Evolutionary conservation across 2,329 filamentous ascomycete species (phyloP), one percentile per base, ranked within the genome.

Genomic region (Colletotrichum tabaci): DNA sequence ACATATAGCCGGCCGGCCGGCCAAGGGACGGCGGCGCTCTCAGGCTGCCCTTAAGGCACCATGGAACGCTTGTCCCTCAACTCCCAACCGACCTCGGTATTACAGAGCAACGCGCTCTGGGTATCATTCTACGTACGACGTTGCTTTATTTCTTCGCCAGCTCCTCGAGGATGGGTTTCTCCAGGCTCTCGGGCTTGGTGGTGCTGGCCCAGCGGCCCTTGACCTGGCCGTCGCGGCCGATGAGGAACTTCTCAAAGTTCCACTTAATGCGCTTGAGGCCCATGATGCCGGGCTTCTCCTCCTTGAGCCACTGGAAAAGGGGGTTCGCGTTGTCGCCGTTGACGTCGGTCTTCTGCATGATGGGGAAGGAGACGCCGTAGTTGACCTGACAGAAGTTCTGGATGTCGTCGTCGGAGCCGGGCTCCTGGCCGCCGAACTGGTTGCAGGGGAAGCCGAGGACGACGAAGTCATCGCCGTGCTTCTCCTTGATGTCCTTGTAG

Each of bases 161-260:
- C 85, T 94, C 94, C 76, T 93, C 90, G 77, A 94, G 81, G 76
- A 98, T 95, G 4, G 88, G 84, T 74, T 87, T 87, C 89, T 96
- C 93, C 77, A 99, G 84, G 49, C 84, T 83, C 85, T 96, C 94
- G 0, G 96, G 96, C 87, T 95, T 96, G 72, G 93, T 94, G 21
- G 91, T 93, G 82, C 93, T 96, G 44, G 94, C 93, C 94, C 95
- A 99, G 75, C 96, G 87, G 38, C 89, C 89, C 84, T 93, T 93
- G 76, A 98, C 94, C 84, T 92, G 89, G 35, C 96, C 96, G 82
- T 98, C 94, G 73, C 90, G 89, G 72, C 92, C 93, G 75, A 99
- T 87, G 74, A 99, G 85, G 85, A 98, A 99, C 90, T 99, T 99
- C 84, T 99, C 96, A 86, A 98, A 99, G 86, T 99, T 99, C 96